Base-by-base conservation (phyloP, 805 yeast genomes). In the Kodamaea kakaduensis region DNA sequence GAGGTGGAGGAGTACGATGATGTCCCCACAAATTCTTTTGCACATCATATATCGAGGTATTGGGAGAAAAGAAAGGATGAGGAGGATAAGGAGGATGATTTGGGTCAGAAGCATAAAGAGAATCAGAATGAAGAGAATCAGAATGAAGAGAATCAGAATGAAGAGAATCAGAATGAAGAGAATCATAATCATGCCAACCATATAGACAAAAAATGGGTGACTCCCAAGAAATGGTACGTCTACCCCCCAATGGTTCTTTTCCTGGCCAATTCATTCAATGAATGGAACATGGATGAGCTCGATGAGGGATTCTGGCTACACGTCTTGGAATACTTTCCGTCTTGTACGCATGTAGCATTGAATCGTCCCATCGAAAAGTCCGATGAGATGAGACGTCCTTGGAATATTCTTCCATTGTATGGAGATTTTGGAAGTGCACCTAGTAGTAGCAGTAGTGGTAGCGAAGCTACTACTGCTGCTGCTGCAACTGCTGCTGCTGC, bases 161-260 rank as follows among this genome's bases (percentile, higher is more conserved):
- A n/a, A n/a, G n/a, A n/a, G n/a, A n/a, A n/a, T n/a, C n/a, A n/a
- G n/a, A n/a, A n/a, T n/a, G n/a, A n/a, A n/a, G n/a, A n/a, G n/a
- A n/a, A n/a, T n/a, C n/a, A n/a, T n/a, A n/a, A n/a, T n/a, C n/a
- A n/a, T n/a, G n/a, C n/a, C n/a, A n/a, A n/a, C n/a, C n/a, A n/a
- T n/a, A n/a, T n/a, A n/a, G 12, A 15, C 12, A 15, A 16, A 6
- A 15, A 16, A 9, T 17, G 9, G 5, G 9, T 7, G 17, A 22
- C 67, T 15, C 84, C 84, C 1, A 69, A 65, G 31, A 71, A 75
- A 45, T 83, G 78, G 69, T 64, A 81, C 0, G 42, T 81, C 0
- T 84, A 84, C 49, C 75, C 78, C 1, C 93, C 94, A 0, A 55
- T 84, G 71, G 55, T 82, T 1, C 59, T 84, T 7, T 69, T 84